Conservation (phyloP, 345 rosid genomes). For the Lumnitzera racemosa region DNA sequence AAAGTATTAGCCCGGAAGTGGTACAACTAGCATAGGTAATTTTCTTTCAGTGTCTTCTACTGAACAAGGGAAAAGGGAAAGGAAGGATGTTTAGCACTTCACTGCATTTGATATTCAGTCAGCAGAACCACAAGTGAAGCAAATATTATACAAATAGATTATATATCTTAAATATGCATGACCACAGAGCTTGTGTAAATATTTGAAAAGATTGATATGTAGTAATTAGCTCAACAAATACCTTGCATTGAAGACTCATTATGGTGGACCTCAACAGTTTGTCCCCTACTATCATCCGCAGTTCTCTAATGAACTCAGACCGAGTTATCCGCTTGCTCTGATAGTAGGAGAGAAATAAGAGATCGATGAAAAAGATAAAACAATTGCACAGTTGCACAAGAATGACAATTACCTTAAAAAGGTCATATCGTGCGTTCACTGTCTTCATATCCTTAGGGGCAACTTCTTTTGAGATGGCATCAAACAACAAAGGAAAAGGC, state of each 20-base stretch:
- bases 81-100: no score
- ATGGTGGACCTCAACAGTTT: conserved; percentile 58
- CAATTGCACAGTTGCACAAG: neutral
- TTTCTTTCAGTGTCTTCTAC: no score
- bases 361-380: neutral
- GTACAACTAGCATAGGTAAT: no score
- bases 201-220: no score
- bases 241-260: conserved; percentile 66
- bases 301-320: conserved; percentile 60
- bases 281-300: conserved; percentile 73
- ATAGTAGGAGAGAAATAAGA: neutral
- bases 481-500: conserved; percentile 38
- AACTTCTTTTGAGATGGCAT: conserved; percentile 31
- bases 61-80: no score
- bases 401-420: conserved; percentile 25
- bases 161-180: no score
- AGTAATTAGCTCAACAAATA: conserved; percentile 5
- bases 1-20: no score
- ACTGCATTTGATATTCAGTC: no score
- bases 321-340: conserved; percentile 61
- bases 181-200: no score
- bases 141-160: no score
- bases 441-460: conserved; percentile 24
- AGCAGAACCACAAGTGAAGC: no score
- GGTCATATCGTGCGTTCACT: conserved; percentile 18